phyloP scores from a whole-genome alignment of 2,329 filamentous ascomycete species.

The Sclerotinia minor region DNA sequence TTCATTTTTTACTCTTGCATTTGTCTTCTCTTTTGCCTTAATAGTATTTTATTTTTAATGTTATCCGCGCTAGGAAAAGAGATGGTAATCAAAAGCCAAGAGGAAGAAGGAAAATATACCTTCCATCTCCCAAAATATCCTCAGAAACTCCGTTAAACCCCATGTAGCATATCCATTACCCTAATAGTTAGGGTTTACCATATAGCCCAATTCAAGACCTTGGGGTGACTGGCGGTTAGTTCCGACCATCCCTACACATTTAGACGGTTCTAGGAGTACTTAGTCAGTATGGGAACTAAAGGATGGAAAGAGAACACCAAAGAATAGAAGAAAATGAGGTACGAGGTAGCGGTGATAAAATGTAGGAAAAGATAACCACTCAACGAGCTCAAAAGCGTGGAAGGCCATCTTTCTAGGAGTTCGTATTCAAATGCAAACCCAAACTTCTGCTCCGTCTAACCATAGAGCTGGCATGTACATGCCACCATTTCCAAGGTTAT shows the following conservation, averaged over 20 bases:
- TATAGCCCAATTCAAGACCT: constrained; percentile 19
- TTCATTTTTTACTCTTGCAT: too few species aligned
- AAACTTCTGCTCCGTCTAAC: background rate
- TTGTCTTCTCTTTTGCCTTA: too few species aligned
- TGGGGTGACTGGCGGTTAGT: background rate
- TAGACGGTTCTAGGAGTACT: background rate
- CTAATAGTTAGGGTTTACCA: constrained; percentile 35
- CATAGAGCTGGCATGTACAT: background rate
- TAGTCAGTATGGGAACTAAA: background rate
- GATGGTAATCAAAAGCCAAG: background rate
- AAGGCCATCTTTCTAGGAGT: background rate
- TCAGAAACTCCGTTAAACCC: constrained; percentile 31
- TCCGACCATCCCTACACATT: background rate
- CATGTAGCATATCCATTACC: constrained; percentile 34
- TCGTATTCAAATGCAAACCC: too few species aligned
- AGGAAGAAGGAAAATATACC: constrained; percentile 22
- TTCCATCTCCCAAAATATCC: constrained; percentile 31
- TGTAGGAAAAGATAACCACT: background rate
- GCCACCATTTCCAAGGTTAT: background rate
- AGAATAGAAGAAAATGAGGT: background rate
- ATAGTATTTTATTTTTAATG: background rate
- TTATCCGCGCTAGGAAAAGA: background rate
- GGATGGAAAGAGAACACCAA: accelerated
- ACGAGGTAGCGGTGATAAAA: background rate
- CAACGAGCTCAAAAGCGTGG: background rate